Evolutionary conservation across 768 basidiomycete species (phyloP).

Genomic region (Serendipita sp.): DNA sequence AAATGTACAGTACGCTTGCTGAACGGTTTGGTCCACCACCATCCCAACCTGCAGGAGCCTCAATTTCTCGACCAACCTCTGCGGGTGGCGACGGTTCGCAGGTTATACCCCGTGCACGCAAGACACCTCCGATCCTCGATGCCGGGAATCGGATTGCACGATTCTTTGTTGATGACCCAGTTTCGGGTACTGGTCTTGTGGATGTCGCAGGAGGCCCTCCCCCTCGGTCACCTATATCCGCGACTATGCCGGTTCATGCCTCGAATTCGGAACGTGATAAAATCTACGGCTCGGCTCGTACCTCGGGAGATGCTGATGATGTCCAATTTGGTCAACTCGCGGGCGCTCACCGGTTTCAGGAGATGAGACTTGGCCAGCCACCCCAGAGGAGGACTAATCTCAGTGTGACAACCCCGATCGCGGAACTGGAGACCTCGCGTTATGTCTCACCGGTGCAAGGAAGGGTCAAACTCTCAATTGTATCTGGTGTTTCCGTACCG

Average conservation of each 20-base stretch:
- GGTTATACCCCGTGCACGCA: conserved; percentile 1
- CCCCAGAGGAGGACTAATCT: neutral
- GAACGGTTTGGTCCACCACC: neutral
- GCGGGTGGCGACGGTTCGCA: neutral
- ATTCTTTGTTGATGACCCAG: conserved; percentile 7
- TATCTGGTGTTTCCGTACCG: neutral
- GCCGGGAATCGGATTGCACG: neutral
- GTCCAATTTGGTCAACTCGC: conserved; percentile 1
- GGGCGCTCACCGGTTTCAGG: neutral
- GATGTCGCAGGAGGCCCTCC: conserved; percentile 1
- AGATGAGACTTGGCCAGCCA: neutral
- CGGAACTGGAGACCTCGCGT: neutral
- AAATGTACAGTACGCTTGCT: neutral
- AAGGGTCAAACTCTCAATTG: neutral
- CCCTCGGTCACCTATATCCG: conserved; percentile 4
- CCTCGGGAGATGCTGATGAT: neutral
- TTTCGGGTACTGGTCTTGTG: neutral
- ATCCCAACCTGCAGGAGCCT: neutral
- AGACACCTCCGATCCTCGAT: neutral
- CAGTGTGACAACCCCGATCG: neutral
- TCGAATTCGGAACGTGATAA: neutral
- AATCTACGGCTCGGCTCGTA: neutral
- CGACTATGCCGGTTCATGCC: neutral
- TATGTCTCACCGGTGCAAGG: neutral
- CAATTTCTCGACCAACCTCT: neutral